Base-by-base conservation (phyloP, 2,329 filamentous ascomycete species). In the Diaporthe batatas region DNA sequence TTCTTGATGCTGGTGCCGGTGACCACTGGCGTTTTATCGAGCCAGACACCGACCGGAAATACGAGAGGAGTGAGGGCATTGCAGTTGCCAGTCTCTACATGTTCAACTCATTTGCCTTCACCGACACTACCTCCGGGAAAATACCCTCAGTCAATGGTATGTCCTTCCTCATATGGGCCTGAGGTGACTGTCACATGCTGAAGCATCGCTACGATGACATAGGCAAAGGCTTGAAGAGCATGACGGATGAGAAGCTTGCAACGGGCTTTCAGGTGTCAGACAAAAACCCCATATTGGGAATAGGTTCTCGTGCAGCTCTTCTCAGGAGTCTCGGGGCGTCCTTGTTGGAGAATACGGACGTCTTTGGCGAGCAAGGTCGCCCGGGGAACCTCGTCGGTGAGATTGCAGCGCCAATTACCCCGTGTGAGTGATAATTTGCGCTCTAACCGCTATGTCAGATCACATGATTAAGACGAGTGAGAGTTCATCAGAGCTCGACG, bases 1-100 rank as follows among this genome's bases (percentile, higher is more conserved):
- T 91, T 21, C 81, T 90, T 0, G 89, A 91, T 76, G 88, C 87
- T 0, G 87, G 87, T 0, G 87, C 87, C 0, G 87, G 87, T 1
- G 85, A 88, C 76, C 74, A 79, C 14, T 89, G 87, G 87, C 78
- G 76, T 0, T 89, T 82, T 70, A 79, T 77, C 0, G 87, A 88
- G 76, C 81, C 84, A 0, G 77, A 72, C 0, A 80, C 80, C 1
- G 79, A 77, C 7, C 74, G 79, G 10, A 74, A 75, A 8, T 85
- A 84, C 57, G 81, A 79, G 11, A 77, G 86, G 5, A 87, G 85
- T 68, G 87, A 88, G 74, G 86, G 87, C 1, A 87, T 88, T 47
- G 87, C 86, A 0, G 84, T 88, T 1, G 86, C 86, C 0, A 83
- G 82, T 1, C 77, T 88, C 2, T 81, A 88, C 75, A 88, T 88